phyloP scores from a whole-genome alignment of 345 rosid species.

The Mangifera indica region DNA sequence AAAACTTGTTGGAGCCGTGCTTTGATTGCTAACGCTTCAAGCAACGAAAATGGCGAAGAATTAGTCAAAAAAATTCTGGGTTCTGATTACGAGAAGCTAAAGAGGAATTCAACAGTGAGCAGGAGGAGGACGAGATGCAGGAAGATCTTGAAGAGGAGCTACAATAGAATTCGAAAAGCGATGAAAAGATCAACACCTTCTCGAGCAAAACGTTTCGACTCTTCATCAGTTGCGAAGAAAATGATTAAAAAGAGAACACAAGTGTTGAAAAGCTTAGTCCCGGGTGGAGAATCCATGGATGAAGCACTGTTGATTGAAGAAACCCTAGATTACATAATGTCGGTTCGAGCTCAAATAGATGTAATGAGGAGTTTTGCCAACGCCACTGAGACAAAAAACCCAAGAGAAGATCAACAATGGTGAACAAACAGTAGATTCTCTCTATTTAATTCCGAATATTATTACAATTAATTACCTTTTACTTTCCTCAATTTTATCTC shows the following conservation, averaged over 20 bases:
- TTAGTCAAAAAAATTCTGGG: constrained; percentile 52
- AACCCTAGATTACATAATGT: constrained; percentile 78
- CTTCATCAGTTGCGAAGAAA: constrained; percentile 36
- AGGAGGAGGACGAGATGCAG: constrained; percentile 57
- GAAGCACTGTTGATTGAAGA: constrained; percentile 59
- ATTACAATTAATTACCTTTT: not conserved
- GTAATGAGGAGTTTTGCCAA: constrained; percentile 59
- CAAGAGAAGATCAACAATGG: constrained; percentile 24
- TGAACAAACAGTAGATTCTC: constrained; percentile 7
- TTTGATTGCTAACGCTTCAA: constrained; percentile 51
- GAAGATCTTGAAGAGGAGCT: constrained; percentile 58
- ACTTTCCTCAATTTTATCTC: not conserved
- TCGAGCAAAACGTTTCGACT: constrained; percentile 9
- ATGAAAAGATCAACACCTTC: constrained; percentile 12
- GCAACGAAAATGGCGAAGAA: constrained; percentile 25
- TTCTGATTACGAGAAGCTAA: constrained; percentile 25
- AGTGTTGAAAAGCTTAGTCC: constrained; percentile 62
- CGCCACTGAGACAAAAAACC: constrained; percentile 24
- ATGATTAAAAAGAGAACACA: constrained; percentile 56
- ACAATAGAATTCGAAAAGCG: constrained; percentile 26
- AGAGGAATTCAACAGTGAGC: constrained; percentile 26
- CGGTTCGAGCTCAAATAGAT: constrained; percentile 76
- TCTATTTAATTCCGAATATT: not conserved
- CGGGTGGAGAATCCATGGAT: constrained; percentile 71
- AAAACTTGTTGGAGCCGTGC: constrained; percentile 87